Conservation (phyloP, 306 rosid genomes). For the Fagus sylvatica region DNA sequence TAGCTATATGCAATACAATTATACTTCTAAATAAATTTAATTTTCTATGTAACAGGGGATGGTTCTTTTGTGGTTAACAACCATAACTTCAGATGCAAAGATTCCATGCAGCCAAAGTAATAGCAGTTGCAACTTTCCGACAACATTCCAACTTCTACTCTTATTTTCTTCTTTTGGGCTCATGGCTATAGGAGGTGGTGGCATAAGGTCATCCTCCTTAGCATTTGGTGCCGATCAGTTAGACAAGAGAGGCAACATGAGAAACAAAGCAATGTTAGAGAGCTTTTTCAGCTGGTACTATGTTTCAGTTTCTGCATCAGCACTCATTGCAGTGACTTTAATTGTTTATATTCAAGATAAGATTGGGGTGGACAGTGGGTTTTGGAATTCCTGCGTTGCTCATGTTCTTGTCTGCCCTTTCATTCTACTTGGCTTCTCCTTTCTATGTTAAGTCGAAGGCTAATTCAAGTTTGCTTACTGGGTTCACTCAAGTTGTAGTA, state of each 20-base stretch:
- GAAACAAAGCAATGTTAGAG: neutral
- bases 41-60: conserved; percentile 23
- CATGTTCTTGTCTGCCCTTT: conserved; percentile 18
- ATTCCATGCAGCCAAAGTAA: conserved; percentile 4
- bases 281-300: conserved; percentile 17
- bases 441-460: conserved; percentile 16
- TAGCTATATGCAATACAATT: neutral
- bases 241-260: neutral
- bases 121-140: conserved; percentile 8
- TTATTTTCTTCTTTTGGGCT: conserved; percentile 20
- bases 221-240: conserved; percentile 35
- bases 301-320: neutral
- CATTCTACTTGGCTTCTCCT: conserved; percentile 30
- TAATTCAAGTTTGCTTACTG: neutral
- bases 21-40: neutral
- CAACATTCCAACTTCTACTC: neutral
- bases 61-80: conserved; percentile 31
- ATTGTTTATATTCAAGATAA: conserved; percentile 31
- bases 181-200: conserved; percentile 32
- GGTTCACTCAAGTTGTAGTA: conserved; percentile 16
- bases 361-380: conserved; percentile 33
- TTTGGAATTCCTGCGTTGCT: conserved; percentile 30
- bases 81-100: conserved; percentile 23
- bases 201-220: conserved; percentile 20
- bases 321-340: conserved; percentile 4